Evolutionary conservation across 345 rosid genomes (phyloP), one percentile per base, ranked within the genome.

Genomic region (Xanthoceras sorbifolium): DNA sequence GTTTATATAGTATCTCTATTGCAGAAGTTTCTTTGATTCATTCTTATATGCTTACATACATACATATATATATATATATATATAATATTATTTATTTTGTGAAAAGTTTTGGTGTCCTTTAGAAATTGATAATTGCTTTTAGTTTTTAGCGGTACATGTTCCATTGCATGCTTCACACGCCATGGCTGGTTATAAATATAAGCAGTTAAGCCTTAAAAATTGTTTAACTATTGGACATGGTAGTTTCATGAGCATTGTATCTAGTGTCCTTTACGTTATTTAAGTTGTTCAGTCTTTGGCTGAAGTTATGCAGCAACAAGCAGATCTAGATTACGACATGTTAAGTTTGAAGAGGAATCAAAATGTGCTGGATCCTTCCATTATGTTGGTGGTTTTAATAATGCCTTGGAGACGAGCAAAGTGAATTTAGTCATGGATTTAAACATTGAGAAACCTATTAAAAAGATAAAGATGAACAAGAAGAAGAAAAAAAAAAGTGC

Each of bases 311-410:
- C 67, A 60, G 34, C 46, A 15, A 15, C 42, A 26, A 1, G 61
- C 59, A 46, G 25, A 62, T 73, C 11, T 48, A 23, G 18, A 9
- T 46, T 59, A 29, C 46, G 36, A 60, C 22, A 46, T 46, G 25
- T 69, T 34, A 61, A 28, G 59, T 42, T 74, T 62, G 32, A 76
- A 23, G 74, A 62, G 67, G 59, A 28, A 67, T 61, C 67, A 18
- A 61, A 1, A 40, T 18, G 18, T 40, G 36, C 42, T 15, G 64
- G 52, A 66, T 34, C 65, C 4, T 67, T 75, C 50, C 34, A 54
- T 12, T 46, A 17, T 65, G 10, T 34, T 55, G 36, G 22, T 50
- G 34, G 50, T 17, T 31, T 25, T 76, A 15, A 32, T 36, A 64
- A 55, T 67, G 57, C 40, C n/a, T 31, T 40, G 15, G 20, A 54